These are phyloP conservation scores for Spongospora subterranea DNA, from an alignment of 208 protist species.

Conservation along the genomic window DNA sequence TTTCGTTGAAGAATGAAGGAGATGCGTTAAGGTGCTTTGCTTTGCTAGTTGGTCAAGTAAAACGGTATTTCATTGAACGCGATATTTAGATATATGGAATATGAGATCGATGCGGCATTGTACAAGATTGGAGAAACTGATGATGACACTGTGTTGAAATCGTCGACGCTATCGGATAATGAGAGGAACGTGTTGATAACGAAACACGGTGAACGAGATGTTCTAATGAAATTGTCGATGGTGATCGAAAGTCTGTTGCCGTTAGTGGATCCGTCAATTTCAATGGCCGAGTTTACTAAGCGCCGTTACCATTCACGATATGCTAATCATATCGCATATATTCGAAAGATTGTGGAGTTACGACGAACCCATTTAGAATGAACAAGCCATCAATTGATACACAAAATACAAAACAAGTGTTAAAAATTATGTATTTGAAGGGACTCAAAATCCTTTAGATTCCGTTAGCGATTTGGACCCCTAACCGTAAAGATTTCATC, in stretches of 20 bases:
- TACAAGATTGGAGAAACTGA: not conserved
- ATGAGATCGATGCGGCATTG: not conserved
- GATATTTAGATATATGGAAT: not conserved
- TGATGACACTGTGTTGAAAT: not conserved
- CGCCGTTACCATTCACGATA: not conserved
- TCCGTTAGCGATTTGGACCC: too few species aligned
- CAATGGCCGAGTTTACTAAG: not conserved
- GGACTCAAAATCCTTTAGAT: too few species aligned
- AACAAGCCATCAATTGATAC: too few species aligned
- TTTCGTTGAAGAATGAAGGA: constrained; percentile 38
- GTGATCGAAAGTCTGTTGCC: not conserved
- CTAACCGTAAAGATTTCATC: too few species aligned
- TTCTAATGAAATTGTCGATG: not conserved
- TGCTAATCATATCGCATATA: not conserved
- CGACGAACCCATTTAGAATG: too few species aligned
- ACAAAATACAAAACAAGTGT: too few species aligned
- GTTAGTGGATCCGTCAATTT: not conserved
- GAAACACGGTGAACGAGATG: not conserved
- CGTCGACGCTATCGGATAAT: not conserved
- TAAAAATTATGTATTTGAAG: too few species aligned
- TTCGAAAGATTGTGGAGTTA: not conserved
- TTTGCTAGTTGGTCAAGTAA: not conserved
- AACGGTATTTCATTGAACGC: not conserved
- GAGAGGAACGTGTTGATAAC: constrained; percentile 8
- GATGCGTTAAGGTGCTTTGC: not conserved